These are phyloP conservation scores for Hymenoscyphus salicellus DNA, from an alignment of 2,329 filamentous ascomycete genomes.

Conservation along the genomic window DNA sequence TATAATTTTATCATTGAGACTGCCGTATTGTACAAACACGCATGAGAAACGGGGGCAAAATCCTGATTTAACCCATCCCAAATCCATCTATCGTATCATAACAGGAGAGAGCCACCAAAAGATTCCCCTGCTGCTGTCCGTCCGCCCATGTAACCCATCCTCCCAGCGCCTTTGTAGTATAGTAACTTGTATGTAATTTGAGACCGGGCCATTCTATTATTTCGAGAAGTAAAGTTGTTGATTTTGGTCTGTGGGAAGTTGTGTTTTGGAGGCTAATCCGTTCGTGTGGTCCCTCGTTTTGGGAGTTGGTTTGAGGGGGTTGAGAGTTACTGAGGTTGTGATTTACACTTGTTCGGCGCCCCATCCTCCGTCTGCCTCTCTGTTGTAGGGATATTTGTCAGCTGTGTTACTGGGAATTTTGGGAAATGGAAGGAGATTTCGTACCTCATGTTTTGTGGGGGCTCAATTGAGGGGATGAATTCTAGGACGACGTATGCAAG, in stretches of 20 bases:
- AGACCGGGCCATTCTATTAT: neutral
- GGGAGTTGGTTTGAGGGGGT: neutral
- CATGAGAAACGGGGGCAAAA: neutral
- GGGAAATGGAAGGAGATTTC: neutral
- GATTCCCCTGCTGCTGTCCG: neutral
- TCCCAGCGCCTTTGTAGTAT: neutral
- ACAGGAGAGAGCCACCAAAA: neutral
- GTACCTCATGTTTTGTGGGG: conserved; percentile 54
- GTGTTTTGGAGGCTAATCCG: neutral
- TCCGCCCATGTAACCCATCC: neutral
- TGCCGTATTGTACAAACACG: conserved; percentile 4
- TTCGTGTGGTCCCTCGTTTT: neutral
- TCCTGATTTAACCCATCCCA: conserved; percentile 5
- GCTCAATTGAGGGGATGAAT: conserved; percentile 73
- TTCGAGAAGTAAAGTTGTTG: neutral
- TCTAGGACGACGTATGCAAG: conserved; percentile 72
- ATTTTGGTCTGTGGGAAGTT: neutral
- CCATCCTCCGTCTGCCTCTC: conserved; percentile 29
- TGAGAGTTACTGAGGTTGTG: neutral
- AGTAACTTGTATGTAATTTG: neutral
- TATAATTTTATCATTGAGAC: conserved; percentile 1
- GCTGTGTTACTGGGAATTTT: neutral
- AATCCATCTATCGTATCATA: conserved; percentile 8
- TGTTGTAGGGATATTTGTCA: conserved; percentile 5
- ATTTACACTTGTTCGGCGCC: conserved; percentile 29